phyloP scores from a whole-genome alignment of 169 alveolate genomes.

The Neospora caninum region DNA sequence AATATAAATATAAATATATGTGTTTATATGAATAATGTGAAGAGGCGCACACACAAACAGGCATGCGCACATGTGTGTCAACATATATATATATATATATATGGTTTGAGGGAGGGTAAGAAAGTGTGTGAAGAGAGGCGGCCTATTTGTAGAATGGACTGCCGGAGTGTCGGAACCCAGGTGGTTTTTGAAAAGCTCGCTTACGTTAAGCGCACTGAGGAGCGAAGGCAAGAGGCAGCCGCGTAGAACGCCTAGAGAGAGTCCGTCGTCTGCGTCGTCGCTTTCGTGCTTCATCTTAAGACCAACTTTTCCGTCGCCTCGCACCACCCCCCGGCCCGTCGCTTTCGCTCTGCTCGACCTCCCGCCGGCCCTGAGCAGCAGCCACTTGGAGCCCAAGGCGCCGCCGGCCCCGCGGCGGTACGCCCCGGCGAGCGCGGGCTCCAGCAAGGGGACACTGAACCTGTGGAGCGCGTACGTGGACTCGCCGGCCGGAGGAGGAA shows the following conservation, averaged over 20 bases:
- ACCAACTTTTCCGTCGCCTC: not conserved
- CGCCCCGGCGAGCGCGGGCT: not conserved
- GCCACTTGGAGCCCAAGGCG: not conserved
- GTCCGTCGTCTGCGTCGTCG: not conserved
- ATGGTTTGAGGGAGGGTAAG: no score
- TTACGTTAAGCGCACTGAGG: not conserved
- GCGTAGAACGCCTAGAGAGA: not conserved
- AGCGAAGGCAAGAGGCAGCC: not conserved
- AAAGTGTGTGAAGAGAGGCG: no score
- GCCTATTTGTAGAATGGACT: no score
- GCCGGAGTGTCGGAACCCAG: no score
- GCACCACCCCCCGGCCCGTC: not conserved
- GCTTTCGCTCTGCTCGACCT: not conserved
- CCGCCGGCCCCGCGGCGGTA: not conserved
- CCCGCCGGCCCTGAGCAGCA: constrained; percentile 5
- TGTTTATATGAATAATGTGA: no score
- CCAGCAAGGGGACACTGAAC: not conserved
- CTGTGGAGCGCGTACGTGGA: not conserved
- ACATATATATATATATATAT: not conserved
- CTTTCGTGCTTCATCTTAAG: not conserved
- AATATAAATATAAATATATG: not conserved
- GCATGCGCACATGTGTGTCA: no score
- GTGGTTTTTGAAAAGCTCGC: not conserved
- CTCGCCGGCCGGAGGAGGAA: no score
- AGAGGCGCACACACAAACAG: no score